Percentiles rank a stretch among this genome's conserved stretches.
Conservation (phyloP, 257 asterid species). For the Solanum bulbocastanum region DNA sequence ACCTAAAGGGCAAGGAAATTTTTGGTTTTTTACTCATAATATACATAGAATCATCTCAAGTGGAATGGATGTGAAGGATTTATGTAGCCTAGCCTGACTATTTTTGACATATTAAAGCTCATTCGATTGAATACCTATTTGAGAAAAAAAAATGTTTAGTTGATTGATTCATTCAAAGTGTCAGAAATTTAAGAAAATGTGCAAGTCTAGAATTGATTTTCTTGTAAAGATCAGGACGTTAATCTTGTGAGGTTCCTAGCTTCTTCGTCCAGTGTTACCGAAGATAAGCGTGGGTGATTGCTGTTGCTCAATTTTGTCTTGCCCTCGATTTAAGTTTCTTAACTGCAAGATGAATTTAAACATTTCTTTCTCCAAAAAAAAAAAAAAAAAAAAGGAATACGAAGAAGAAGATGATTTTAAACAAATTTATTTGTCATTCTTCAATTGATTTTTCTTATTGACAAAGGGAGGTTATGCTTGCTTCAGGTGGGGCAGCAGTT, state of each 20-base stretch:
- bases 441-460: neutral
- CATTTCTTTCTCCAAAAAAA: neutral
- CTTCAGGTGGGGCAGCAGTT: slow-evolving; percentile 67
- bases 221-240: slow-evolving; percentile 23
- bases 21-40: neutral
- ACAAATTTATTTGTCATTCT: neutral
- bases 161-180: neutral
- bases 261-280: neutral
- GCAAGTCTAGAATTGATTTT: neutral
- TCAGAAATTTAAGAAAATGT: neutral
- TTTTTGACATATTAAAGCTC: neutral
- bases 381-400: neutral
- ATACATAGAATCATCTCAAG: neutral
- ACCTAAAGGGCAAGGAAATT: neutral
- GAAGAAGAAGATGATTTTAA: neutral
- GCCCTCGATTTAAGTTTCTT: slow-evolving; percentile 16
- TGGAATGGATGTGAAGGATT: neutral
- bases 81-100: neutral
- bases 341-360: neutral
- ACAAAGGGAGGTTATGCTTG: slow-evolving; percentile 4
- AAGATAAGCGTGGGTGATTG: slow-evolving; percentile 77
- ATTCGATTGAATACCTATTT: neutral
- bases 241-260: slow-evolving; percentile 44
- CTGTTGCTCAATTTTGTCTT: slow-evolving; percentile 31
- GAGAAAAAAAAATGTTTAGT: neutral